Conservation (phyloP, 169 alveolate genomes). For the Plasmodium chabaudi region DNA sequence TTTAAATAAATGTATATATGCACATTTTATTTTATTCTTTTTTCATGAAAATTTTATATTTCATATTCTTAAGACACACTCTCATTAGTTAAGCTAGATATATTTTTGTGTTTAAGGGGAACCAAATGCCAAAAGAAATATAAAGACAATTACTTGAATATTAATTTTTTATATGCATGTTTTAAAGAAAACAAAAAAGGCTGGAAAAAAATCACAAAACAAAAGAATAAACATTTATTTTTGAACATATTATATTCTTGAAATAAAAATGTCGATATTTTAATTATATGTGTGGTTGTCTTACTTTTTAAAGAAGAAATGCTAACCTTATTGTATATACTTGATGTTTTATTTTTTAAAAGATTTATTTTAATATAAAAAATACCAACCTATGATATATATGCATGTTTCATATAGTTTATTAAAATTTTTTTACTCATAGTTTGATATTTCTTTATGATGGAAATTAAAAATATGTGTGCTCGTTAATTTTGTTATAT, state of each 20-base stretch:
- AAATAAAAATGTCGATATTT: neutral
- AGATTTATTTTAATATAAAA: too few relatives aligned
- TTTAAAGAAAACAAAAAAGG: neutral
- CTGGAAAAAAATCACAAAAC: neutral
- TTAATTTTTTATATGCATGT: neutral
- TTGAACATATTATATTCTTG: neutral
- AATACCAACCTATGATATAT: too few relatives aligned
- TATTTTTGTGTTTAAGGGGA: neutral
- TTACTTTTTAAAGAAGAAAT: too few relatives aligned
- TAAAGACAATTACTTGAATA: neutral
- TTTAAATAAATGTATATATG: neutral
- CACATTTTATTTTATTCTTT: neutral
- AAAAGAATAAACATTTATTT: constrained; percentile 16
- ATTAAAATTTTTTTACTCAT: too few relatives aligned
- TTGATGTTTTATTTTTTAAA: too few relatives aligned
- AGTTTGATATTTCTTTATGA: too few relatives aligned
- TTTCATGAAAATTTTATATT: neutral
- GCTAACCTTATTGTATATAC: too few relatives aligned
- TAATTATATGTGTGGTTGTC: neutral
- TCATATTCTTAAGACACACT: neutral
- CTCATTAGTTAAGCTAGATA: too few relatives aligned
- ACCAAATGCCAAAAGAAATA: neutral
- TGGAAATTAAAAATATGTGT: too few relatives aligned
- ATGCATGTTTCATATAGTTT: too few relatives aligned
- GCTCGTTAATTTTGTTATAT: too few relatives aligned